Percentiles rank a stretch among this genome's conserved stretches.
These are phyloP conservation scores for Paramecium primaurelia DNA, from an alignment of 73 alveolate genomes.

Conservation along the genomic window DNA sequence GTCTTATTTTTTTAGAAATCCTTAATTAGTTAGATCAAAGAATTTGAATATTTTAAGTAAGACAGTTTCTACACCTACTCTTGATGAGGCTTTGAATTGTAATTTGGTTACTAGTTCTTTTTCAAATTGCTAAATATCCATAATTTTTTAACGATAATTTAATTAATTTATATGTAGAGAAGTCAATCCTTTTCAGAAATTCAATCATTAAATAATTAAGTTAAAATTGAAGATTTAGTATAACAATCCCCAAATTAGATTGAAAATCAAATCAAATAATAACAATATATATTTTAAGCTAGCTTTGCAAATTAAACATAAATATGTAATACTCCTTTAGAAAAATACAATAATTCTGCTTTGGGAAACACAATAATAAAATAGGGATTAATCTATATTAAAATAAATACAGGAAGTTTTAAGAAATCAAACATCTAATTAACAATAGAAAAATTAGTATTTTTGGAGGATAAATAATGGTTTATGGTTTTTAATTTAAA, in stretches of 20 bases:
- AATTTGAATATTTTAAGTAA: conserved; percentile 50
- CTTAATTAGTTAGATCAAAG: conserved; percentile 47
- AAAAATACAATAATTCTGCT: neutral
- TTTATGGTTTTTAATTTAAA: neutral
- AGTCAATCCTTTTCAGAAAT: neutral
- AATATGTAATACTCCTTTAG: neutral
- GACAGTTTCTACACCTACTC: conserved; percentile 45
- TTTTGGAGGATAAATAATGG: neutral
- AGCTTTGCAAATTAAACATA: neutral
- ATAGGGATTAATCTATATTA: neutral
- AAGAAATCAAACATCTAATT: neutral
- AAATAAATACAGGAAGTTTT: neutral
- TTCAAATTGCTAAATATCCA: conserved; percentile 51
- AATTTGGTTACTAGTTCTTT: conserved; percentile 56
- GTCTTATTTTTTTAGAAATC: conserved; percentile 42
- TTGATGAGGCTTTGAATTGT: conserved; percentile 41
- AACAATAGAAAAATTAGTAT: neutral
- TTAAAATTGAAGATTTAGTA: neutral
- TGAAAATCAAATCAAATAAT: neutral
- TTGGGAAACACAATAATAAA: neutral
- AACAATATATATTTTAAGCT: neutral
- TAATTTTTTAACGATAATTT: conserved; percentile 9
- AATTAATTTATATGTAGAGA: neutral
- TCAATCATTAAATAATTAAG: neutral
- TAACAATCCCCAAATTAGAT: neutral